These are phyloP conservation scores for Tillandsia leiboldiana DNA, from an alignment of 176 grass and related monocot genomes.

Conservation along the genomic window DNA sequence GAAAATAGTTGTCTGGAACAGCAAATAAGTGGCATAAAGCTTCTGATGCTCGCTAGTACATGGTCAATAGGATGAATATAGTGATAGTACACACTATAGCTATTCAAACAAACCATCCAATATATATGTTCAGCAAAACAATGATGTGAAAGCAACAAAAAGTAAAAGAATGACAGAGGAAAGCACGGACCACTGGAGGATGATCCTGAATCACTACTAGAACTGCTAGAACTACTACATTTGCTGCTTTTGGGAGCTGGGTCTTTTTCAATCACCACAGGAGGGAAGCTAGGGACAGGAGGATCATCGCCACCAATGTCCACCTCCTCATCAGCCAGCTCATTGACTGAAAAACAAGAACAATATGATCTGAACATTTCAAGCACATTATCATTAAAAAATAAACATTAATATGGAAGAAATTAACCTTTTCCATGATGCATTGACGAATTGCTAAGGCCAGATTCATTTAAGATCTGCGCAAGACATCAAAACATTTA, in stretches of 20 bases:
- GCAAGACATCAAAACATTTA: neutral
- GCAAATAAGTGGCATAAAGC: no score
- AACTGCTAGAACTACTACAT: constrained; percentile 80
- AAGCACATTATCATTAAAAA: constrained; percentile 11
- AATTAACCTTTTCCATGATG: constrained; percentile 56
- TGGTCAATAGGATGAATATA: no score
- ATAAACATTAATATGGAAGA: constrained; percentile 17
- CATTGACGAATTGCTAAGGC: constrained; percentile 53
- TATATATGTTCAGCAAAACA: neutral
- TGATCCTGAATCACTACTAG: constrained; percentile 70
- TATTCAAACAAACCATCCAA: neutral
- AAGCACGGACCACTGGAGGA: constrained; percentile 68
- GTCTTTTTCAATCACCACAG: constrained; percentile 79
- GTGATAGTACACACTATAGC: neutral
- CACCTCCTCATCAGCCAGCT: constrained; percentile 62
- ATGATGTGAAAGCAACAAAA: constrained; percentile 8
- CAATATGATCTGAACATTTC: constrained; percentile 6
- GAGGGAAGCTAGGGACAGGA: constrained; percentile 57
- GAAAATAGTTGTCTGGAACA: no score
- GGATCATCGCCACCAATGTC: constrained; percentile 88
- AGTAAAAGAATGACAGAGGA: neutral
- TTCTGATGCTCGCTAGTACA: no score
- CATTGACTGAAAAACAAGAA: constrained; percentile 45
- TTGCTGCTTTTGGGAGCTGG: constrained; percentile 57
- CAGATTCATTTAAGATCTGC: constrained; percentile 78